Evolutionary conservation across 352 stramenopile species (phyloP).

Genomic region (Pythium aristosporum): DNA sequence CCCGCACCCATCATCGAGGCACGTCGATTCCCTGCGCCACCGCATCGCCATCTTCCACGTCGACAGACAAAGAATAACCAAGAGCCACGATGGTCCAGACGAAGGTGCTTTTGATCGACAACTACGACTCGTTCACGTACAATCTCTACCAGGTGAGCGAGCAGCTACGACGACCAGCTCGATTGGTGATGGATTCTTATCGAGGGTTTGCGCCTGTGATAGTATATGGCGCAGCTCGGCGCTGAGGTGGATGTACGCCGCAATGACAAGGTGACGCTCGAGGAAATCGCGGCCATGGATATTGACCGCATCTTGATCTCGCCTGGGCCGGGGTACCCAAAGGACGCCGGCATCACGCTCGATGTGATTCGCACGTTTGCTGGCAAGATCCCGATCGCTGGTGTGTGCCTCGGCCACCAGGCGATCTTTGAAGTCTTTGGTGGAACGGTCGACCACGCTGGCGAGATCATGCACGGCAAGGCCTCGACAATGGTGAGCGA

Average conservation of each 20-base stretch:
- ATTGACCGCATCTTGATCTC: conserved; percentile 89
- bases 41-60: not conserved
- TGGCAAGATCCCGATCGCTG: conserved; percentile 80
- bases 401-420: conserved; percentile 83
- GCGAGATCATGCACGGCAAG: conserved; percentile 89
- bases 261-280: conserved; percentile 84
- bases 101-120: conserved; percentile 86
- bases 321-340: conserved; percentile 77
- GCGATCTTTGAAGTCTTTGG: conserved; percentile 89
- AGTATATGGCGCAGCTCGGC: conserved; percentile 87
- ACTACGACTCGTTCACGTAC: conserved; percentile 92
- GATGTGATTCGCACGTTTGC: conserved; percentile 83
- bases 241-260: conserved; percentile 77
- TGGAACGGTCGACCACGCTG: conserved; percentile 78
- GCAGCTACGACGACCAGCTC: not conserved
- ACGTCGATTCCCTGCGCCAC: not conserved
- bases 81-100: conserved; percentile 37
- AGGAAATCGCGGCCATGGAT: conserved; percentile 70
- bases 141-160: conserved; percentile 80
- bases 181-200: conserved; percentile 3
- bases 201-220: not conserved
- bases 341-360: conserved; percentile 79
- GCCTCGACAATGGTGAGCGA: conserved; percentile 82
- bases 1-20: not conserved
- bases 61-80: too few relatives aligned